Evolutionary conservation across 2,329 filamentous ascomycete species (phyloP), one percentile per base, ranked within the genome.

Genomic region (Fusarium virguliforme): DNA sequence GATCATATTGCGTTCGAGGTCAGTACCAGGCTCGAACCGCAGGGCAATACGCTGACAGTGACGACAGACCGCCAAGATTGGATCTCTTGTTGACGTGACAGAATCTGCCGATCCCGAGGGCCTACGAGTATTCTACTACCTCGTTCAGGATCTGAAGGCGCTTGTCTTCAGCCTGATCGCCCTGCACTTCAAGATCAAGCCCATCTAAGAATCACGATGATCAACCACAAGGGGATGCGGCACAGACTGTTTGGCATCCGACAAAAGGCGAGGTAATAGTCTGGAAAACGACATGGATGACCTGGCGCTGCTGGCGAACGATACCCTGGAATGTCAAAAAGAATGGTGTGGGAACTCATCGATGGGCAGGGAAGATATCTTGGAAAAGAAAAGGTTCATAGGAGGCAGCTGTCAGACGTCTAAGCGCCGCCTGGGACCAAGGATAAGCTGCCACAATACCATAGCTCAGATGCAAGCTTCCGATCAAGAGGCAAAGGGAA

Each of bases 1-100:
- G 96, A 99, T 71, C 95, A 98, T 81, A 98, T 99, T 75, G 97
- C 94, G 2, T 99, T 99, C 74, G 96, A 99, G 91, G 95, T 95
- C 81, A 68, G 86, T 77, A 22, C 30, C 8, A 37, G 37, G 6
- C 26, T 26, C 30, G 8, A 24, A 30, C 8, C 22, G 18, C 15
- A 35, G 24, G 58, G 24, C 26, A 48, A 22, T 12, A 54, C 34
- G 70, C 69, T 76, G 48, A 76, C 62, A 60, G 8, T 26, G 12
- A 50, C 7, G 13, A 69, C 73, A 98, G 95, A 99, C 96, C 32
- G 96, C 96, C 37, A 99, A 99, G 84, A 98, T 99, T 74, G 96
- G 96, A 67, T 98, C 96, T 8, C 85, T 99, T 56, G 95, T 97
- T 74, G 96, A 99, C 79, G 96, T 99, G 65, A 97, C 94, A 56